Base-by-base conservation (phyloP, 148 eudicot species). In the Fagopyrum esculentum region DNA sequence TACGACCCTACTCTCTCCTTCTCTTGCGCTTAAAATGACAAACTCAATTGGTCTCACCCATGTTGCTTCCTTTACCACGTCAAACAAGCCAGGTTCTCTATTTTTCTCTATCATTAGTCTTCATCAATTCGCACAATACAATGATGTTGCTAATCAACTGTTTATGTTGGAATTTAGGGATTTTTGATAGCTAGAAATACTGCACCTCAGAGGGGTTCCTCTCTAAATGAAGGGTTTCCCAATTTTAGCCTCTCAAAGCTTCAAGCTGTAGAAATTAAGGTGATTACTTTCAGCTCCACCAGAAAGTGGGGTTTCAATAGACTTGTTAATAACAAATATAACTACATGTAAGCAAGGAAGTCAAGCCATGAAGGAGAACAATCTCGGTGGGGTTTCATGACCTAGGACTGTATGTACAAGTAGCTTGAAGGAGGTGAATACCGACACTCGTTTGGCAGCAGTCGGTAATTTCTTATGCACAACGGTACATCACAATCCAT, bases 261-360 rank as follows among this genome's bases (percentile, higher is more conserved):
- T 40, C 66, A 60, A 26, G 9, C 66, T 3, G 46, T 71, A 16
- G 73, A 45, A 19, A 52, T 8, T 19, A 71, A 71, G 73, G 73
- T 71, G 40, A 71, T 51, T 45, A 30, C 46, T 64, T 64, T 40
- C 70, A 64, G 43, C 29, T 64, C 70, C 40, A n/a, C n/a, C n/a
- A 17, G 6, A 61, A 29, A 61, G 1, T 61, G 44, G 9, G 19
- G 22, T 43, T 61, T 47, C 17, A 45, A 75, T 26, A 9, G 68
- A 56, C 9, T 2, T 61, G 43, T 56, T n/a, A n/a, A n/a, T n/a
- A n/a, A n/a, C n/a, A n/a, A n/a, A n/a, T n/a, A 86, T 90, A 88
- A 83, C 89, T 79, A 88, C 81, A 85, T 69, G 83, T 93, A 96
- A 90, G 93, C 87, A 93, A 87, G 90, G 95, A 90, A 86, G 3